These are phyloP conservation scores for Rutstroemia sp. DNA, from an alignment of 2,329 filamentous ascomycete genomes.

Conservation along the genomic window DNA sequence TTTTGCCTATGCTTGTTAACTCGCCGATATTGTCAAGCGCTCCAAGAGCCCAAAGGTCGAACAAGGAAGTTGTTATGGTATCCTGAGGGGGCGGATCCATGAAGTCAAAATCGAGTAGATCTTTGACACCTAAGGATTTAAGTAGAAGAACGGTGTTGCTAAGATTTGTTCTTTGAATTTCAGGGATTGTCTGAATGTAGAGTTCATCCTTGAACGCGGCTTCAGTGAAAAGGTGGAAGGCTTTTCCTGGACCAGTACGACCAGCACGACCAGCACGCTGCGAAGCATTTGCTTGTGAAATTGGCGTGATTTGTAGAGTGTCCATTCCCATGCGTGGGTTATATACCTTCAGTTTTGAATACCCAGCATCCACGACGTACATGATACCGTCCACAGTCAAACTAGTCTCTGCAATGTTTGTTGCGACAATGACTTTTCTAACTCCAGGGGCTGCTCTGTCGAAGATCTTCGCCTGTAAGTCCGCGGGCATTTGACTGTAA, in stretches of 20 bases:
- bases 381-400: conserved; percentile 94
- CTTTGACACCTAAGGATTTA: conserved; percentile 89
- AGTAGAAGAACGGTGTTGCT: conserved; percentile 90
- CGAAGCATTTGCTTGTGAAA: conserved; percentile 91
- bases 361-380: conserved; percentile 95
- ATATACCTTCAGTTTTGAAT: conserved; percentile 97
- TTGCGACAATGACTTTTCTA: conserved; percentile 95
- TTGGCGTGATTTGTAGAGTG: conserved; percentile 92
- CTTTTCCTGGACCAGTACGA: conserved; percentile 89
- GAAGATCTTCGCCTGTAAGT: conserved; percentile 96
- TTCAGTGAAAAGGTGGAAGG: conserved; percentile 90
- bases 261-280: conserved; percentile 92
- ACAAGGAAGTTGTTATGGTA: conserved; percentile 93
- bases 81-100: conserved; percentile 99
- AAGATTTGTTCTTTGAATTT: conserved; percentile 94
- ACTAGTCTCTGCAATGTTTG: conserved; percentile 62
- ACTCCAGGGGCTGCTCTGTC: conserved; percentile 85
- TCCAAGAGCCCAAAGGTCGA: conserved; percentile 93
- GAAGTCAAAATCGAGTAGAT: conserved; percentile 94
- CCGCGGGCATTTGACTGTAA: conserved; percentile 98
- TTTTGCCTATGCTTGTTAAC: conserved; percentile 75
- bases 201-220: conserved; percentile 92
- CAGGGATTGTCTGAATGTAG: conserved; percentile 93
- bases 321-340: conserved; percentile 99
- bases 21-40: conserved; percentile 92